Evolutionary conservation across 306 rosid species (phyloP).

Genomic region (Trifolium pratense): DNA sequence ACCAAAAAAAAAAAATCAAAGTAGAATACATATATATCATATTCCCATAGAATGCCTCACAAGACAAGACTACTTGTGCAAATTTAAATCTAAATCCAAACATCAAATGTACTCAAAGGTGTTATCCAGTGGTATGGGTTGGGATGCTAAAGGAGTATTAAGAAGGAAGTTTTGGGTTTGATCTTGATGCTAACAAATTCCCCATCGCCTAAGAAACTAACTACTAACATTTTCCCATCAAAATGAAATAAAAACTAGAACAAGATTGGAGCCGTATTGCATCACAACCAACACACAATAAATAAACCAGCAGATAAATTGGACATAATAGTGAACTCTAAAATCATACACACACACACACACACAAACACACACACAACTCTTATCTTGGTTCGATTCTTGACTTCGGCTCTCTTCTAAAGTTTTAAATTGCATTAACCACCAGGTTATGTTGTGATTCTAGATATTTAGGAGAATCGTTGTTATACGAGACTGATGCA

Average conservation of each 20-base stretch:
- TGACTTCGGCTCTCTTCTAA: not conserved
- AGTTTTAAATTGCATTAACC: not conserved
- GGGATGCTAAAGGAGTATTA: not conserved
- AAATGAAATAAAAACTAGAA: too few species aligned
- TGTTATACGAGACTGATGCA: not conserved
- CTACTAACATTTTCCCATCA: too few species aligned
- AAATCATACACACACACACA: too few species aligned
- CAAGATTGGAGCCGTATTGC: too few species aligned
- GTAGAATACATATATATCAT: not conserved
- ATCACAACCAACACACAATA: too few species aligned
- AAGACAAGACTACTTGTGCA: not conserved
- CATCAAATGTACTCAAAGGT: not conserved
- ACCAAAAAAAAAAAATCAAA: too few species aligned
- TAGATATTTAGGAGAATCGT: not conserved
- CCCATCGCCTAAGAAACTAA: too few species aligned
- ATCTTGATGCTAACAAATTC: too few species aligned
- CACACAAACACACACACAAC: too few species aligned
- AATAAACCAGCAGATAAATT: not conserved
- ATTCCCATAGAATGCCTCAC: not conserved
- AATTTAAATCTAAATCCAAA: not conserved
- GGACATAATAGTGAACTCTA: not conserved
- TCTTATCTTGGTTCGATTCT: conserved; percentile 15
- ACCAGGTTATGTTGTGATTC: not conserved
- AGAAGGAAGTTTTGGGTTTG: not conserved
- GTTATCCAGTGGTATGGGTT: not conserved